Evolutionary conservation across 768 basidiomycete genomes (phyloP), one percentile per base, ranked within the genome.

Genomic region (Leccinum boreale): DNA sequence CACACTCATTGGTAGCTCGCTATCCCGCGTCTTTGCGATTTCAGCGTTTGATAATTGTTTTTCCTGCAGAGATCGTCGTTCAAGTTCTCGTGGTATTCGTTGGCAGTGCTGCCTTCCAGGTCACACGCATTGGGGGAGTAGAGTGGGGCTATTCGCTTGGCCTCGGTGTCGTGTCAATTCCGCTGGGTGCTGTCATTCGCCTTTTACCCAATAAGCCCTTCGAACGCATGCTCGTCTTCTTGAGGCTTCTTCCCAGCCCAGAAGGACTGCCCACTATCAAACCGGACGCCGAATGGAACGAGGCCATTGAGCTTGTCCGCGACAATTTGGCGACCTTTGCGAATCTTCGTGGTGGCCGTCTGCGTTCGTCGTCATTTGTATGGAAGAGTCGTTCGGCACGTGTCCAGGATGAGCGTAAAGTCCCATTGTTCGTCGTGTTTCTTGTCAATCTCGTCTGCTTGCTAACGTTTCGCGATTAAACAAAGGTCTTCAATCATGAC

Each of bases 131-230:
- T 52, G 76, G 77, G 39, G 93, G 90, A 9, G 84, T 84, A 42
- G 93, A 96, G 71, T 99, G 97, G 97, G 94, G 85, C 53, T 92
- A 98, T 62, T 90, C 92, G 1, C 76, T 99, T 39, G 87, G 92
- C 50, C 81, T 98, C 33, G 97, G 96, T 35, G 60, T 88, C 45
- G 83, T 94, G 49, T 88, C 97, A 10, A 84, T 98, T 47, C 97
- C 96, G 5, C 80, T 96, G 65, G 97, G 93, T 53, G 86, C 78
- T 36, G 67, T 94, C 60, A 81, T 95, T 58, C 91, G 96, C 45
- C 73, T 85, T 21, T 71, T 95, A 28, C 96, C 96, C 49, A 94
- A 89, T 66, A 81, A 67, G 33, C 91, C 92, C 0, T 85, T 94
- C 67, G 89, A 92, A 64, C 79, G 75, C 17, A 52, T 86, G 59